Evolutionary conservation across 805 yeast species (phyloP).

Genomic region (Saccharomycopsis babjevae): DNA sequence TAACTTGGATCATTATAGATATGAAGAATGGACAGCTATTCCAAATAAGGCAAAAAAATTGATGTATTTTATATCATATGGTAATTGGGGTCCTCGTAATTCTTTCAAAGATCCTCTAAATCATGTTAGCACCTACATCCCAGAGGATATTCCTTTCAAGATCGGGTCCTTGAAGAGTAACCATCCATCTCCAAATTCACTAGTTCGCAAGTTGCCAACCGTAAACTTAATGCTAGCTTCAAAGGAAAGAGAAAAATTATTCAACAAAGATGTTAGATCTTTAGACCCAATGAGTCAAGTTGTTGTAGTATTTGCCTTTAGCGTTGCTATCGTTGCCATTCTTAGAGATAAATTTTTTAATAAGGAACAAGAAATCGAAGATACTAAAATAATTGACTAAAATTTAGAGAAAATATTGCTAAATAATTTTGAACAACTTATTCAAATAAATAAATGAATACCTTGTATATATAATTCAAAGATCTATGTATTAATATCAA

Average conservation of each 20-base stretch:
- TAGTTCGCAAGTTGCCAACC: slow-evolving; percentile 27
- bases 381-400: background rate
- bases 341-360: slow-evolving; percentile 39
- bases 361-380: background rate
- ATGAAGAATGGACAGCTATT: slow-evolving; percentile 46
- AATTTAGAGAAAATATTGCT: background rate
- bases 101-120: slow-evolving; percentile 38
- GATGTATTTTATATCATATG: slow-evolving; percentile 54
- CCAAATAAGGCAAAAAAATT: slow-evolving; percentile 41
- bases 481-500: background rate
- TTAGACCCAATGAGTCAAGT: slow-evolving; percentile 50
- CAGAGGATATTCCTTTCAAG: slow-evolving; percentile 52
- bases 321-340: slow-evolving; percentile 42
- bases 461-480: background rate
- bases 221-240: slow-evolving; percentile 35
- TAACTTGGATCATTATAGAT: slow-evolving; percentile 33
- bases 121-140: slow-evolving; percentile 26
- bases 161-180: slow-evolving; percentile 24
- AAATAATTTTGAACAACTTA: background rate
- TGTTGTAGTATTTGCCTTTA: slow-evolving; percentile 38
- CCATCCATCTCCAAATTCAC: slow-evolving; percentile 23
- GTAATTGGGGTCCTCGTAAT: slow-evolving; percentile 62
- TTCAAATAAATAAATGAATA: background rate
- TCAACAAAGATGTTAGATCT: slow-evolving; percentile 36
- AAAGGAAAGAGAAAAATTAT: slow-evolving; percentile 32